These are phyloP conservation scores for Penicillium olsonii DNA, from an alignment of 2,329 filamentous ascomycete species.

Conservation along the genomic window DNA sequence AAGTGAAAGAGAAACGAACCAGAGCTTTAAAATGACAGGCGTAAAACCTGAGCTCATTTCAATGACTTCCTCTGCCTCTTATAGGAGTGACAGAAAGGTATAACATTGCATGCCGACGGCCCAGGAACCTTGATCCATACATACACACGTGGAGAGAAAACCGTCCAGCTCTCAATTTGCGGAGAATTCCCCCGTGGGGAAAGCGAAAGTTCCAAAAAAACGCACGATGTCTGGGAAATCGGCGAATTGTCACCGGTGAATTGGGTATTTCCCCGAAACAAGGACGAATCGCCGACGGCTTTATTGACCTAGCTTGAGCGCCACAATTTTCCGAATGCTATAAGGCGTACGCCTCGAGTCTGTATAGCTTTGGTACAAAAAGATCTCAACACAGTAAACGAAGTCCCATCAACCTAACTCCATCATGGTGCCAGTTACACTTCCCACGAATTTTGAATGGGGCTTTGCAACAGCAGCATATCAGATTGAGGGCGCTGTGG, in stretches of 20 bases:
- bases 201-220: not conserved
- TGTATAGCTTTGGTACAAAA: not conserved
- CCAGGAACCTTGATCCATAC: not conserved
- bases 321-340: not conserved
- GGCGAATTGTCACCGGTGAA: slow-evolving; percentile 1
- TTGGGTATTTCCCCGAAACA: slow-evolving; percentile 11
- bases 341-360: not conserved
- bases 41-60: not conserved
- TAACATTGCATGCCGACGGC: not conserved
- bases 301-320: not conserved
- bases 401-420: not conserved
- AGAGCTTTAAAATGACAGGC: not conserved
- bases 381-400: not conserved
- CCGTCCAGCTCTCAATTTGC: not conserved
- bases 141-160: slow-evolving; percentile 1
- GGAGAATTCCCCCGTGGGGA: slow-evolving; percentile 8
- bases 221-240: not conserved
- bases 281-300: slow-evolving; percentile 29
- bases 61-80: slow-evolving; percentile 6
- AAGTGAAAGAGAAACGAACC: not conserved
- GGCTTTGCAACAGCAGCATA: slow-evolving; percentile 43
- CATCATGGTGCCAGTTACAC: not conserved
- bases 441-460: slow-evolving; percentile 27
- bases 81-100: slow-evolving; percentile 3
- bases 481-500: slow-evolving; percentile 45